Base-by-base conservation (phyloP, 805 yeast genomes). In the Hanseniaspora vineae region DNA sequence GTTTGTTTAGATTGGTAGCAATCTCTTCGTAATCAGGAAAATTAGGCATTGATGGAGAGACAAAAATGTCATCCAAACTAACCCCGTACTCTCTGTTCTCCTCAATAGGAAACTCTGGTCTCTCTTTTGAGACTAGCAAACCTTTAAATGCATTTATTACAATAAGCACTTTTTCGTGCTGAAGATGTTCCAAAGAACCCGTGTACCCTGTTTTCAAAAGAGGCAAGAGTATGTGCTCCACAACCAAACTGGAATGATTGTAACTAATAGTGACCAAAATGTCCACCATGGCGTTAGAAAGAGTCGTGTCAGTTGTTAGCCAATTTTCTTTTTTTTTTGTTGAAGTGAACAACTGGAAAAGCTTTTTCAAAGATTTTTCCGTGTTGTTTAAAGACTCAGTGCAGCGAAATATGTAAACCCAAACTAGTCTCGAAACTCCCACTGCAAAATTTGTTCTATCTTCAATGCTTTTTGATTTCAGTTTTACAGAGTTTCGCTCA, bases 311-410 rank as follows among this genome's bases (percentile, higher is more conserved):
- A 3, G 80, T 69, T 0, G 77, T 71, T 1, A 84, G 64, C 97
- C 97, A 90, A 39, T 78, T 78, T 53, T 81, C 84, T 54, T 84
- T 85, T 50, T 74, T 75, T 47, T 70, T 74, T 45, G 73, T 72
- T 48, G 71, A 67, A 20, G 89, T 67, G 40, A 84, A 61, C 4
- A 76, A 51, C 44, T 75, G 73, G 49, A 81, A 78, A 33, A 92
- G 65, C 2, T 66, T 58, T 49, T 83, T 95, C 45, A 92, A 69
- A 48, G 81, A 81, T 56, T 88, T 81, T 2, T 89, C 79, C 0
- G 95, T 88, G 50, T 84, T 81, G 59, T 90, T 92, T 55, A 90
- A 66, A 0, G 97, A 83, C 54, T 94, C 98, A 0, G 95, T 77
- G 53, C 88, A 78, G 52, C 97, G 70, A 62, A 81, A 86, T 20